These are phyloP conservation scores for Azolla pinnata DNA, from an alignment of 75 land plant species.

Conservation along the genomic window DNA sequence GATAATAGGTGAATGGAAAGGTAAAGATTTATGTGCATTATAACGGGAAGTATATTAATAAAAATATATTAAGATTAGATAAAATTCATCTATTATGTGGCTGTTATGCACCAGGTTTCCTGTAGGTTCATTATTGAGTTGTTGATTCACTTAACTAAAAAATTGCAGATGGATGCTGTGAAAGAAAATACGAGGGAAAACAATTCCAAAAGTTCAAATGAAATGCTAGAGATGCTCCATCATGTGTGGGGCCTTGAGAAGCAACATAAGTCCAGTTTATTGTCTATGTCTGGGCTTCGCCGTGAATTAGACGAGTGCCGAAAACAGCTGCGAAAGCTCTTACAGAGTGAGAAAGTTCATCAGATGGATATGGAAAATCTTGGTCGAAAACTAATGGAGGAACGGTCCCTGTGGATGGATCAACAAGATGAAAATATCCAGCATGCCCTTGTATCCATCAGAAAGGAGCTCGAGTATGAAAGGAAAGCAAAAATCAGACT, in stretches of 20 bases:
- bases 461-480: conserved; percentile 54
- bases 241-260: conserved; percentile 48
- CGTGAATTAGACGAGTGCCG: conserved; percentile 56
- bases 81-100: no score
- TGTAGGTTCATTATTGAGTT: no score
- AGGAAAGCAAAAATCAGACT: conserved; percentile 47
- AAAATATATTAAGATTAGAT: no score
- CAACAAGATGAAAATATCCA: conserved; percentile 40
- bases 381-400: conserved; percentile 41
- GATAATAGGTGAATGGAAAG: no score
- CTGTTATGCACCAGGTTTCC: no score
- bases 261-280: conserved; percentile 34
- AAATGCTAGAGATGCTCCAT: no score
- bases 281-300: conserved; percentile 38
- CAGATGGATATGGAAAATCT: conserved; percentile 29
- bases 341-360: conserved; percentile 30
- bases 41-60: no score
- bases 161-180: no score
- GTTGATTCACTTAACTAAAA: no score
- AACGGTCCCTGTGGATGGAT: conserved; percentile 38
- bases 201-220: no score
- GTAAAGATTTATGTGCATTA: no score
- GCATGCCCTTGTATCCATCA: conserved; percentile 30
- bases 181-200: no score
- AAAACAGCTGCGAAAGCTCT: conserved; percentile 35